A percentile compares a stretch with the other conserved stretches of the same genome.
Conservation (phyloP, 169 alveolate genomes). For the Plasmodium falciparum region DNA sequence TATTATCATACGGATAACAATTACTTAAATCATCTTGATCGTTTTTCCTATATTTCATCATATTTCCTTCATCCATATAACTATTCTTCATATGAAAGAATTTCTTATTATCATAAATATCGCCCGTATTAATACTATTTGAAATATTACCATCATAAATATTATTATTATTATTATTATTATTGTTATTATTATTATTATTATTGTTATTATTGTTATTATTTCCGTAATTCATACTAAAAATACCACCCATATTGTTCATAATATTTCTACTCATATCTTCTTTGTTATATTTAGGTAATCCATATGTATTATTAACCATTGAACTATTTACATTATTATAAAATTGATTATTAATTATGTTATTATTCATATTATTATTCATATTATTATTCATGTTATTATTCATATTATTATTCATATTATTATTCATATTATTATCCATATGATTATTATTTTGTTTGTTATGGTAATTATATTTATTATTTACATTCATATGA, state of each 20-base stretch:
- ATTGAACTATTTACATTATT: no score
- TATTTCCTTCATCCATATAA: slow-evolving; percentile 5
- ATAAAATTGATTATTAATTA: no score
- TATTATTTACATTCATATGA: background rate
- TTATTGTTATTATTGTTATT: background rate
- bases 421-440: no score
- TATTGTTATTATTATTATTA: background rate
- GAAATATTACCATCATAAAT: background rate
- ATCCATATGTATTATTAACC: background rate
- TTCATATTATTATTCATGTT: no score
- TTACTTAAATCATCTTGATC: background rate
- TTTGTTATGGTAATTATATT: background rate
- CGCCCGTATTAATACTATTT: background rate
- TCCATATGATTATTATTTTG: background rate
- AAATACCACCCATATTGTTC: background rate
- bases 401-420: no score
- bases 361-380: no score
- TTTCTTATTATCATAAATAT: background rate
- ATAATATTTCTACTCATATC: background rate
- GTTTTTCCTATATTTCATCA: slow-evolving; percentile 1
- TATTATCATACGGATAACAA: background rate
- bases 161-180: background rate
- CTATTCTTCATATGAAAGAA: background rate
- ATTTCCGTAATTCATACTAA: background rate
- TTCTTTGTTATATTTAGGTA: background rate